Percentiles rank a stretch among this genome's conserved stretches.
Evolutionary conservation across 495 filamentous ascomycete genomes (phyloP).

Genomic region (Hypoxylon perforatum): DNA sequence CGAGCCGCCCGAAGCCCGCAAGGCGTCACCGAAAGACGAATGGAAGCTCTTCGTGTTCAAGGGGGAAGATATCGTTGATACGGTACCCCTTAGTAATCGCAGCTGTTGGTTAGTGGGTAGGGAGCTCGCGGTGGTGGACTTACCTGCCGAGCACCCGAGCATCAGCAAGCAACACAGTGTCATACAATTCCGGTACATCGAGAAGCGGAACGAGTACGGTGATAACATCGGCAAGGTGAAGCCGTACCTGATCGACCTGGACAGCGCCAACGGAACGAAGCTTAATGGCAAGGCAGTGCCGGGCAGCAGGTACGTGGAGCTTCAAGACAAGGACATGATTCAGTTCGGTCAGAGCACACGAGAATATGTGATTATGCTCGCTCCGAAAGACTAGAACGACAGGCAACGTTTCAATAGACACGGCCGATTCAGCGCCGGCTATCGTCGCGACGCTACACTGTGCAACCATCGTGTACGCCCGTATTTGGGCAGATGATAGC

Average conservation of each 20-base stretch:
- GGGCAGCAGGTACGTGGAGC: conserved; percentile 81
- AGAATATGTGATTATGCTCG: conserved; percentile 86
- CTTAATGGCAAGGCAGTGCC: conserved; percentile 82
- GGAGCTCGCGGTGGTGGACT: conserved; percentile 81
- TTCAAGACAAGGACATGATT: conserved; percentile 88
- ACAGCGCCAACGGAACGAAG: conserved; percentile 90
- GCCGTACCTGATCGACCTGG: conserved; percentile 92
- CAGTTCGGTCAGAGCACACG: conserved; percentile 87
- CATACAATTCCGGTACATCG: conserved; percentile 88
- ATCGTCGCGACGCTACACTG: conserved; percentile 22
- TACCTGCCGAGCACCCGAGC: conserved; percentile 88
- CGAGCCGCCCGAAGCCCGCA: conserved; percentile 92
- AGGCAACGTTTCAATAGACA: conserved; percentile 15
- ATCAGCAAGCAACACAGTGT: conserved; percentile 95
- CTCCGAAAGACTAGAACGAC: conserved; percentile 54
- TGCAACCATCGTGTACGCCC: conserved; percentile 13
- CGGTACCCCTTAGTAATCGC: conserved; percentile 75
- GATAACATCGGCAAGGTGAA: conserved; percentile 83
- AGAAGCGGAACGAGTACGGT: conserved; percentile 85
- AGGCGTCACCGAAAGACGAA: conserved; percentile 77
- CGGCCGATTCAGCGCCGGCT: conserved; percentile 5
- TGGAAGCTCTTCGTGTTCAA: conserved; percentile 98
- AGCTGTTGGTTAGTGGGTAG: conserved; percentile 93
- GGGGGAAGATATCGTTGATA: conserved; percentile 79
- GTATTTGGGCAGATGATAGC: conserved; percentile 7